These are phyloP conservation scores for Raffaelea albimanens DNA, from an alignment of 2,329 filamentous ascomycete species.

Conservation along the genomic window DNA sequence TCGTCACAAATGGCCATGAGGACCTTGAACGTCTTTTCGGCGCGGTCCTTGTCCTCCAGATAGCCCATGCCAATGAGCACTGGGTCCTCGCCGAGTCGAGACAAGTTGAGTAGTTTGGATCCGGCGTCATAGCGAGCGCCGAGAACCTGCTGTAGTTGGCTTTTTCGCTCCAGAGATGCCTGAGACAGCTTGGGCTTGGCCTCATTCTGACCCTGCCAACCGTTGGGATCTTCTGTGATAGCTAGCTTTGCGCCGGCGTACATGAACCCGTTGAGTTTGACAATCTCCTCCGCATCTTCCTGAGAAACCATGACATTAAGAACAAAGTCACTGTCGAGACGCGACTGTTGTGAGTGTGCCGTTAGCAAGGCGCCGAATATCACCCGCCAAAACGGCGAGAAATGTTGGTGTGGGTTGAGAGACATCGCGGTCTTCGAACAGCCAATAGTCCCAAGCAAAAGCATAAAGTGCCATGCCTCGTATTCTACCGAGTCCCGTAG, in stretches of 20 bases:
- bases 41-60: conserved; percentile 60
- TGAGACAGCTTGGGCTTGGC: conserved; percentile 31
- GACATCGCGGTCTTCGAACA: conserved; percentile 1
- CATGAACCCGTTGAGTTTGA: conserved; percentile 57
- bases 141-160: conserved; percentile 62
- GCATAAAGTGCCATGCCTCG: neutral
- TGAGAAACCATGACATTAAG: conserved; percentile 58
- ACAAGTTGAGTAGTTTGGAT: conserved; percentile 73
- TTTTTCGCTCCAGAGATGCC: conserved; percentile 51
- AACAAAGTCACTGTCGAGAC: conserved; percentile 52
- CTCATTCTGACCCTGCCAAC: conserved; percentile 24
- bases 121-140: conserved; percentile 61
- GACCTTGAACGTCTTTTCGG: conserved; percentile 83
- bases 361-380: conserved; percentile 52
- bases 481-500: neutral
- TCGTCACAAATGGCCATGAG: conserved; percentile 79
- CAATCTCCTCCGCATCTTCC: conserved; percentile 53
- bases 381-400: neutral
- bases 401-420: neutral
- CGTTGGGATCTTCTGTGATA: conserved; percentile 36
- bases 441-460: neutral
- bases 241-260: conserved; percentile 59
- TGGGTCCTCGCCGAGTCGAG: conserved; percentile 63
- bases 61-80: conserved; percentile 66
- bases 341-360: conserved; percentile 51